phyloP scores from a whole-genome alignment of 2,329 filamentous ascomycete genomes.

The Zymoseptoria ardabiliae region DNA sequence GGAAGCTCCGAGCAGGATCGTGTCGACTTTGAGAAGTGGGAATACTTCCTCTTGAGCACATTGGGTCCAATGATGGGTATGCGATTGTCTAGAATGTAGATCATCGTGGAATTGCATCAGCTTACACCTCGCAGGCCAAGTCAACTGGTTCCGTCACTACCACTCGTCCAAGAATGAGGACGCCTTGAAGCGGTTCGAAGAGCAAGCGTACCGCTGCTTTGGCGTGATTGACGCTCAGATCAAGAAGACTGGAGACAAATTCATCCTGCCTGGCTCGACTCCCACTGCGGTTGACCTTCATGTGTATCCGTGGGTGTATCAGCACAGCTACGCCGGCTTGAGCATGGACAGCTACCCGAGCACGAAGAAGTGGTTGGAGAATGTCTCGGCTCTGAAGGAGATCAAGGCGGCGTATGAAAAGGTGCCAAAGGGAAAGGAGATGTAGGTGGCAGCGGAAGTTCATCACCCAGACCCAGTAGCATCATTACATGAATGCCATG shows the following conservation, averaged over 20 bases:
- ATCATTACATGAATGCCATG: too few relatives aligned
- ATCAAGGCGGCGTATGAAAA: conserved; percentile 37
- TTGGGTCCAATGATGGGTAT: conserved; percentile 38
- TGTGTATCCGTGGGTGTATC: conserved; percentile 37
- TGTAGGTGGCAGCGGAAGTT: too few relatives aligned
- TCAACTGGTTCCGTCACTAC: conserved; percentile 38
- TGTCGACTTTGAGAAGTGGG: conserved; percentile 43
- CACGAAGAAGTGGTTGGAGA: conserved; percentile 34
- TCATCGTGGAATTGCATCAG: neutral
- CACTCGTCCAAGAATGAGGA: conserved; percentile 36
- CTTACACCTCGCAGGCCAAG: conserved; percentile 18
- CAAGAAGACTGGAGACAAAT: conserved; percentile 32
- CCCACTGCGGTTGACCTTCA: conserved; percentile 37
- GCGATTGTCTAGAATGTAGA: neutral
- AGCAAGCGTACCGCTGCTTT: conserved; percentile 37
- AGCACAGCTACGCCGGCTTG: conserved; percentile 34
- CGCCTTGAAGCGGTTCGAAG: conserved; percentile 34
- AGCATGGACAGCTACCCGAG: conserved; percentile 35
- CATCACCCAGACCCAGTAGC: too few relatives aligned
- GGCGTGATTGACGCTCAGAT: conserved; percentile 37
- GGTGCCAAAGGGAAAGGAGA: conserved; percentile 23
- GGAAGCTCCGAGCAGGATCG: conserved; percentile 32
- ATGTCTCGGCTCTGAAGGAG: conserved; percentile 31
- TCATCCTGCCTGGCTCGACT: conserved; percentile 30
- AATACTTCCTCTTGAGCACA: conserved; percentile 36